Evolutionary conservation across 2,329 filamentous ascomycete genomes (phyloP), one percentile per base, ranked within the genome.

Genomic region (Fusarium phyllophilum): DNA sequence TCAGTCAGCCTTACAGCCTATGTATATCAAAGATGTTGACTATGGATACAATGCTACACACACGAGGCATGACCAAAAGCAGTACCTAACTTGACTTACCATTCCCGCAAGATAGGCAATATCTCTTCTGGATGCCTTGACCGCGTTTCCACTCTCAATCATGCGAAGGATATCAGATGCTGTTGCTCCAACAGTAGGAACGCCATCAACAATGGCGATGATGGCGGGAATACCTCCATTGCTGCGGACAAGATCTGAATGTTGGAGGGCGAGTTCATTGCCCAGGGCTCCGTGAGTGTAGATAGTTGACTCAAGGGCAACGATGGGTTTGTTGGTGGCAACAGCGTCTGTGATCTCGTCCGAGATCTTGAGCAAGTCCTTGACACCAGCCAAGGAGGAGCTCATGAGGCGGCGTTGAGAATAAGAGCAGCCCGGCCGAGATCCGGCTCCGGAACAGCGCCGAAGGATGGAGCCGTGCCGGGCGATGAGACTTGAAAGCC

Each of bases 291-390:
- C 95, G 83, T 99, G 96, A 3, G 96, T 99, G 83, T 99, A 98
- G 77, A 99, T 98, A 9, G 96, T 97, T 5, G 94, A 95, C 83
- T 99, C 96, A 9, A 99, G 88, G 22, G 96, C 96, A 17, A 99
- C 95, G 8, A 99, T 92, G 2, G 96, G 96, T 78, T 90, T 91
- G 64, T 91, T 91, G 18, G 90, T 89, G 46, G 89, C 86, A 54
- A 98, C 82, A 44, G 95, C 96, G 79, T 94, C 90, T 59, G 87
- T 86, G 18, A 99, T 92, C 82, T 98, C 96, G 57, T 96, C 92
- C 2, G 94, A 95, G 46, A 97, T 86, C 60, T 87, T 88, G 64
- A 97, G 87, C 68, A 94, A 75, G 45, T 81, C 76, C 66, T 80
- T 79, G 38, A 87, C 75, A 18, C 80, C 67, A 33, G 77, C 70